Percentiles rank a stretch among this genome's conserved stretches.
Evolutionary conservation across 2,329 filamentous ascomycete genomes (phyloP).

Genomic region (Chaetomium strumarium): DNA sequence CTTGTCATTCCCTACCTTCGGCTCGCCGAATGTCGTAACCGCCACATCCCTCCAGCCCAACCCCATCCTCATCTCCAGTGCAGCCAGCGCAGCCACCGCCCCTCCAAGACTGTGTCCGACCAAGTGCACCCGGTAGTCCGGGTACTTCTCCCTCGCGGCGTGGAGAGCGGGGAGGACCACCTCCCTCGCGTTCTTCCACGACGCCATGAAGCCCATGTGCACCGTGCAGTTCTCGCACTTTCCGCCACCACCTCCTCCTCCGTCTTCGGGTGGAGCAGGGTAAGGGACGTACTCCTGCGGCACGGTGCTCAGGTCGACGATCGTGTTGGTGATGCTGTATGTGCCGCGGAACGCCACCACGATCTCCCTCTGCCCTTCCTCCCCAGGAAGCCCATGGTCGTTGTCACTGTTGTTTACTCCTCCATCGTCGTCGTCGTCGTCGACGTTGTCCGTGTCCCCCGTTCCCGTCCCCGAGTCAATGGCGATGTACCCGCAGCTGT

Average conservation of each 20-base stretch:
- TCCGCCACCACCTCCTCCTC: slow-evolving; percentile 27
- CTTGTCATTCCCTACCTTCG: slow-evolving; percentile 55
- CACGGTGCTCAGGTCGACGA: slow-evolving; percentile 81
- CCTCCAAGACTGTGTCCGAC: slow-evolving; percentile 91
- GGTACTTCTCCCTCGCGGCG: slow-evolving; percentile 53
- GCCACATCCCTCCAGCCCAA: slow-evolving; percentile 68
- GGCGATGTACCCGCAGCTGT: slow-evolving; percentile 90
- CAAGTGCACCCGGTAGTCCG: slow-evolving; percentile 67
- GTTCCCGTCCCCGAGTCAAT: slow-evolving; percentile 51
- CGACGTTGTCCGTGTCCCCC: slow-evolving; percentile 10
- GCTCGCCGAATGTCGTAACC: slow-evolving; percentile 92
- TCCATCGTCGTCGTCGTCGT: slow-evolving; percentile 14
- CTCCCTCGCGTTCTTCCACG: slow-evolving; percentile 71
- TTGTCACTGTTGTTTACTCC: not conserved
- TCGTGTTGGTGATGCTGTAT: slow-evolving; percentile 86
- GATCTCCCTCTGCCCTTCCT: slow-evolving; percentile 41
- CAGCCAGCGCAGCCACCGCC: slow-evolving; percentile 82
- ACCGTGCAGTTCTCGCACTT: slow-evolving; percentile 84
- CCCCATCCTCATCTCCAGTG: slow-evolving; percentile 66
- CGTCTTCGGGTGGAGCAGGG: slow-evolving; percentile 41
- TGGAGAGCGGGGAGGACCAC: slow-evolving; percentile 63
- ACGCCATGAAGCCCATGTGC: slow-evolving; percentile 80
- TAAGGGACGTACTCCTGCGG: slow-evolving; percentile 91
- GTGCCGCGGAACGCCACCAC: slow-evolving; percentile 90
- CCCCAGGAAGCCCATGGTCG: slow-evolving; percentile 4